Evolutionary conservation across 257 asterid species (phyloP).

Genomic region (Salvia hispanica): DNA sequence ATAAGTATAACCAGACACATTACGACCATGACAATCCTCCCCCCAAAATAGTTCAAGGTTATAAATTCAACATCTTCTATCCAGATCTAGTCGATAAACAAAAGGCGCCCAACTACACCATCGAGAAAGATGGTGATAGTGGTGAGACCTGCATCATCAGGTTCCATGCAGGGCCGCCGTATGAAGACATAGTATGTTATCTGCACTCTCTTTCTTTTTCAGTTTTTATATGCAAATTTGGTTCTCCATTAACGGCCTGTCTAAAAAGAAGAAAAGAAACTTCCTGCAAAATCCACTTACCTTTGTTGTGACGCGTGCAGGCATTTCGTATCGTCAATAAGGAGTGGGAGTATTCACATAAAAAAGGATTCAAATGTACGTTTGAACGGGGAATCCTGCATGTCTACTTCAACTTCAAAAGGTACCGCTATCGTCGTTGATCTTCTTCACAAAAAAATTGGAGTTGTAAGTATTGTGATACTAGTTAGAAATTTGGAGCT

Average conservation of each 20-base stretch:
- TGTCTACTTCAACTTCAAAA: constrained; percentile 82
- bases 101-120: constrained; percentile 67
- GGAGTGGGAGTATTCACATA: constrained; percentile 88
- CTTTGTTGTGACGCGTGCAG: constrained; percentile 33
- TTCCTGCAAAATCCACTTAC: not conserved
- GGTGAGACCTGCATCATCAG: constrained; percentile 78
- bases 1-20: constrained; percentile 83
- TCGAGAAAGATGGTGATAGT: constrained; percentile 80
- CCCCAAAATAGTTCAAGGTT: constrained; percentile 87
- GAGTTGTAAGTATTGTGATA: not conserved
- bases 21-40: constrained; percentile 89
- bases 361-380: constrained; percentile 81
- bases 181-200: constrained; percentile 72
- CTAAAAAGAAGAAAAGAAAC: not conserved
- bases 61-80: constrained; percentile 84
- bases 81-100: constrained; percentile 83
- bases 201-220: constrained; percentile 9
- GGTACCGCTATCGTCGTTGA: constrained; percentile 81
- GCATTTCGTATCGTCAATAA: constrained; percentile 79
- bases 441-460: not conserved
- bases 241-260: not conserved
- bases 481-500: too few species aligned
- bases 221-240: not conserved
- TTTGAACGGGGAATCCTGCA: constrained; percentile 83
- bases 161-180: constrained; percentile 90